Conservation (phyloP, 176 grass and related monocot genomes). For the Pontederia paniculata region DNA sequence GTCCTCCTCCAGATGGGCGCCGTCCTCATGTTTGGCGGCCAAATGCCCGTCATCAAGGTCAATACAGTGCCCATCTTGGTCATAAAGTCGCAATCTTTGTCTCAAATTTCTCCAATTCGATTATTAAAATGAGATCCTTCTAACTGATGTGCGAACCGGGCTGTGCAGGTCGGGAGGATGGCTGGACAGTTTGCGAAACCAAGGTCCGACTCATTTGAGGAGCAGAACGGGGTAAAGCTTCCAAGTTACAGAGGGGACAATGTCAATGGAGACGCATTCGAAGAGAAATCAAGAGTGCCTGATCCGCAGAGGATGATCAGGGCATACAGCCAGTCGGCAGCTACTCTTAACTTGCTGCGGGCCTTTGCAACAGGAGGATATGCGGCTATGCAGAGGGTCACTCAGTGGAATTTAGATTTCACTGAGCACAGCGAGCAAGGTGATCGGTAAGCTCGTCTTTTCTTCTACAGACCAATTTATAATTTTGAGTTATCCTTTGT, state of each 20-base stretch:
- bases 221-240: not conserved
- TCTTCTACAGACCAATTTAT: not conserved
- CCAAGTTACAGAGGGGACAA: not conserved
- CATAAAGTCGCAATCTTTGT: not conserved
- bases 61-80: not conserved
- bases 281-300: not conserved
- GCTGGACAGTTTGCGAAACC: not conserved
- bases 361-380: not conserved
- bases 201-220: not conserved
- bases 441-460: not conserved
- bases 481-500: not conserved
- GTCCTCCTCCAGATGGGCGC: constrained; percentile 94
- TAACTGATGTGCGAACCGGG: too few relatives aligned
- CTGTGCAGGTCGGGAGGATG: not conserved
- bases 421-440: not conserved
- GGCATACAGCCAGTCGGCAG: not conserved
- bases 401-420: not conserved
- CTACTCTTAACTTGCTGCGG: not conserved
- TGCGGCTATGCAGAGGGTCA: not conserved
- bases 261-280: not conserved
- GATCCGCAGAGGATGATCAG: not conserved
- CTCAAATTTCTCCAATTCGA: not conserved
- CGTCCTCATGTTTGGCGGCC: constrained; percentile 95
- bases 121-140: too few relatives aligned
- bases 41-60: constrained; percentile 93